Evolutionary conservation across 2,329 filamentous ascomycete species (phyloP).

Genomic region (Fonsecaea multimorphosa): DNA sequence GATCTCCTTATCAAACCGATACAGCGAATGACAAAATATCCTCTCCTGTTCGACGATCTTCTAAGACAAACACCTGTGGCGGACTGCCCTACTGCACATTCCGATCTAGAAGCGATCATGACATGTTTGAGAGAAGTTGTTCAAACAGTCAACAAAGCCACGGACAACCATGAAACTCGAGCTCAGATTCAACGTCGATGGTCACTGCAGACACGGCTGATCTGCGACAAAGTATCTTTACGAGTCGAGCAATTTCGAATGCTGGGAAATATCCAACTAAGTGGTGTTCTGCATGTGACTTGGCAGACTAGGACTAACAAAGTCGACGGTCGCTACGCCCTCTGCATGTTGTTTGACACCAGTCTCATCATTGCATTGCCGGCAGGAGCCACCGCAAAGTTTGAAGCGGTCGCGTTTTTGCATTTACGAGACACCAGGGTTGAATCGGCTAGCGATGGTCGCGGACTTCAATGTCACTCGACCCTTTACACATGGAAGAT

Average conservation of each 20-base stretch:
- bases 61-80: slow-evolving; percentile 80
- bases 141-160: slow-evolving; percentile 81
- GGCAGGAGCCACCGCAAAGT: slow-evolving; percentile 68
- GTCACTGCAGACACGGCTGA: slow-evolving; percentile 79
- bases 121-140: slow-evolving; percentile 75
- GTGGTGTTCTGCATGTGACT: slow-evolving; percentile 80
- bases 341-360: slow-evolving; percentile 81
- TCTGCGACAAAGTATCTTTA: slow-evolving; percentile 69
- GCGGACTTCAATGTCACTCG: slow-evolving; percentile 84
- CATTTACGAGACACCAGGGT: slow-evolving; percentile 69
- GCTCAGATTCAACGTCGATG: slow-evolving; percentile 79
- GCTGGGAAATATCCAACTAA: slow-evolving; percentile 80
- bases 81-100: slow-evolving; percentile 83
- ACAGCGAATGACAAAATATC: slow-evolving; percentile 89
- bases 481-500: slow-evolving; percentile 92
- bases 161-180: slow-evolving; percentile 73
- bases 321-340: slow-evolving; percentile 79
- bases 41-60: slow-evolving; percentile 82
- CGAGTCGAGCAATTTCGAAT: slow-evolving; percentile 70
- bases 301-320: slow-evolving; percentile 72
- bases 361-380: slow-evolving; percentile 77
- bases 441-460: slow-evolving; percentile 75
- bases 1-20: slow-evolving; percentile 96
- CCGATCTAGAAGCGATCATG: slow-evolving; percentile 76
- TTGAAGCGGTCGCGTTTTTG: slow-evolving; percentile 77